Conservation (phyloP, 768 basidiomycete genomes). For the Tylopilus balloui region DNA sequence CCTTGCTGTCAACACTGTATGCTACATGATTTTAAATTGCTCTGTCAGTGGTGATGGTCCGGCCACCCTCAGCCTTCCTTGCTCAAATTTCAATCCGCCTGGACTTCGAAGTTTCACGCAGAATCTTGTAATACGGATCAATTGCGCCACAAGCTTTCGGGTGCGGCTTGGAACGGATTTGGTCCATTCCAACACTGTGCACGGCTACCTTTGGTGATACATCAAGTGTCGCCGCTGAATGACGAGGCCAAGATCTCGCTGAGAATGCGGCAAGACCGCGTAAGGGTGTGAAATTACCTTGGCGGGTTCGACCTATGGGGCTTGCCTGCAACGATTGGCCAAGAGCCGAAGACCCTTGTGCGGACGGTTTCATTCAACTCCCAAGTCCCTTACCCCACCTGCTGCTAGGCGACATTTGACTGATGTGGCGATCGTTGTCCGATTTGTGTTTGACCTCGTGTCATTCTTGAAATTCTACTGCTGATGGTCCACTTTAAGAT, state of each 20-base stretch:
- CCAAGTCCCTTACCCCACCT: constrained; percentile 11
- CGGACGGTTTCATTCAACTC: neutral
- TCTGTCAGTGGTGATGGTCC: constrained; percentile 4
- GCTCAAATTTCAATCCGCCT: neutral
- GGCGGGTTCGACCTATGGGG: constrained; percentile 10
- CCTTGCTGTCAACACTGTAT: neutral
- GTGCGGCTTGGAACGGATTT: constrained; percentile 5
- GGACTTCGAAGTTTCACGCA: constrained; percentile 5
- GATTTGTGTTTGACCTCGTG: constrained; percentile 20
- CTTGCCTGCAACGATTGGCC: neutral
- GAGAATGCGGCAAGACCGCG: constrained; percentile 1
- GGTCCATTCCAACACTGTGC: constrained; percentile 12
- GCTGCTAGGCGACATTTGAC: constrained; percentile 16
- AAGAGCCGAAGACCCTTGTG: constrained; percentile 17
- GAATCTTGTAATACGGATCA: constrained; percentile 9
- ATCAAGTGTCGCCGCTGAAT: neutral
- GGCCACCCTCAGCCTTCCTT: constrained; percentile 2
- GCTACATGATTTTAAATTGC: constrained; percentile 5
- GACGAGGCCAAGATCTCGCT: neutral
- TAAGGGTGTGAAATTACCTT: constrained; percentile 10
- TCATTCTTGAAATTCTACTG: constrained; percentile 7
- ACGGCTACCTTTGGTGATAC: constrained; percentile 13
- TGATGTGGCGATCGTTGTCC: constrained; percentile 16
- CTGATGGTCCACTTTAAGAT: constrained; percentile 14
- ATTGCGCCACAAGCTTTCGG: constrained; percentile 7